Percentiles rank a stretch among this genome's conserved stretches.
These are phyloP conservation scores for Golubevia sp. DNA, from an alignment of 1,284 basidiomycete genomes.

Conservation along the genomic window DNA sequence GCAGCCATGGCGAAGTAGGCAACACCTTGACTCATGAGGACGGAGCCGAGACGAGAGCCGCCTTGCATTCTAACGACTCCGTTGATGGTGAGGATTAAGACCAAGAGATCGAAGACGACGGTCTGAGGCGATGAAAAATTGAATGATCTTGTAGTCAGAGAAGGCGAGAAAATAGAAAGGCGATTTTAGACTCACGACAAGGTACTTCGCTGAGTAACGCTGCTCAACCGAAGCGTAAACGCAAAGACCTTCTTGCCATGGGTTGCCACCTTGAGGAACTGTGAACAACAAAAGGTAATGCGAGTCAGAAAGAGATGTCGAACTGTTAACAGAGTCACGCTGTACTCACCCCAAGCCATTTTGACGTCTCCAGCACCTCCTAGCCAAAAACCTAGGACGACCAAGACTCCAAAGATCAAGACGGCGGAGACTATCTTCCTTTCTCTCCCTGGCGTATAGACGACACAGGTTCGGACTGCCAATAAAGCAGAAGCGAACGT, in stretches of 20 bases:
- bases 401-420: conserved; percentile 18
- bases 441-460: conserved; percentile 17
- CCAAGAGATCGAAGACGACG: conserved; percentile 23
- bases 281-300: no score
- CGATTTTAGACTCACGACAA: conserved; percentile 7
- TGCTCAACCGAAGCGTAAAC: conserved; percentile 10
- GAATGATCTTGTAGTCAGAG: no score
- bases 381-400: conserved; percentile 32
- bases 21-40: conserved; percentile 34
- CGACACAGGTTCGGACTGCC: conserved; percentile 27
- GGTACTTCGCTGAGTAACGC: conserved; percentile 29
- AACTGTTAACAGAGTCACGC: no score
- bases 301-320: no score
- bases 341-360: conserved; percentile 25
- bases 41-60: conserved; percentile 25
- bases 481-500: conserved; percentile 18
- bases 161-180: no score
- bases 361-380: conserved; percentile 23
- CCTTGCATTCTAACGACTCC: conserved; percentile 33
- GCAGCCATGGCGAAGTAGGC: conserved; percentile 39
- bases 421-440: conserved; percentile 15
- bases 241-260: conserved; percentile 26
- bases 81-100: conserved; percentile 30
- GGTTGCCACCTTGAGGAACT: conserved; percentile 10
- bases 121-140: conserved; percentile 5